Evolutionary conservation across 495 filamentous ascomycete genomes (phyloP).

Genomic region (Tricharina praecox): DNA sequence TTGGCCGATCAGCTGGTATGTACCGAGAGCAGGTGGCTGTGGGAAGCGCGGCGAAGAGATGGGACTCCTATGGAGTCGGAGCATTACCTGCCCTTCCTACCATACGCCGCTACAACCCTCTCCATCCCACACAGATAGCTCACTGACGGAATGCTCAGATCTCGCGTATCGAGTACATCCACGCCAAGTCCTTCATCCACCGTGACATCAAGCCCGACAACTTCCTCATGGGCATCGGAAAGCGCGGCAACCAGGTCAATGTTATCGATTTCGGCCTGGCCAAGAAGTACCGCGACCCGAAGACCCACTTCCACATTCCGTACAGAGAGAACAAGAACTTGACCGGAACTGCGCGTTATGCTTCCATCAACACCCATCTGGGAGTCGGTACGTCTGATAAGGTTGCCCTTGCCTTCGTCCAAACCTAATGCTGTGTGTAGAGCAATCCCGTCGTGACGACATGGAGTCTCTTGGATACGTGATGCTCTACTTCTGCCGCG

Average conservation of each 20-base stretch:
- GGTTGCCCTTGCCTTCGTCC: too few relatives aligned
- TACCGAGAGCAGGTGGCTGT: too few relatives aligned
- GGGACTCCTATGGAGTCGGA: too few relatives aligned
- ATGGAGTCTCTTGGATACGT: slow-evolving; percentile 99
- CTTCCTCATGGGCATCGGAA: slow-evolving; percentile 99
- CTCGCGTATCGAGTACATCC: slow-evolving; percentile 98
- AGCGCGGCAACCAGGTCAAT: slow-evolving; percentile 99
- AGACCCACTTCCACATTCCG: slow-evolving; percentile 99
- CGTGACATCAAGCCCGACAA: slow-evolving; percentile 99
- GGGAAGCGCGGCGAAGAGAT: too few relatives aligned
- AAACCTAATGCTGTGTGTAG: slow-evolving; percentile 30
- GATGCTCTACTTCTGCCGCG: slow-evolving; percentile 99
- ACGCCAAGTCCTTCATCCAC: slow-evolving; percentile 99
- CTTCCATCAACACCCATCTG: slow-evolving; percentile 97
- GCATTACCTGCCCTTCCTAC: too few relatives aligned
- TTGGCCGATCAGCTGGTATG: slow-evolving; percentile 77
- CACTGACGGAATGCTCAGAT: too few relatives aligned
- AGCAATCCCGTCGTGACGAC: slow-evolving; percentile 97
- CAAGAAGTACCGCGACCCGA: slow-evolving; percentile 99
- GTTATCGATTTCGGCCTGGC: slow-evolving; percentile 98
- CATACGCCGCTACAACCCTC: too few relatives aligned
- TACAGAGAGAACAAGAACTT: slow-evolving; percentile 99
- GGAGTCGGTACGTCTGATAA: slow-evolving; percentile 51
- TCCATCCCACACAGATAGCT: too few relatives aligned
- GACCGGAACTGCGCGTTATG: slow-evolving; percentile 96